These are phyloP conservation scores for Corymbia calophylla DNA, from an alignment of 441 rosid species.

Conservation along the genomic window DNA sequence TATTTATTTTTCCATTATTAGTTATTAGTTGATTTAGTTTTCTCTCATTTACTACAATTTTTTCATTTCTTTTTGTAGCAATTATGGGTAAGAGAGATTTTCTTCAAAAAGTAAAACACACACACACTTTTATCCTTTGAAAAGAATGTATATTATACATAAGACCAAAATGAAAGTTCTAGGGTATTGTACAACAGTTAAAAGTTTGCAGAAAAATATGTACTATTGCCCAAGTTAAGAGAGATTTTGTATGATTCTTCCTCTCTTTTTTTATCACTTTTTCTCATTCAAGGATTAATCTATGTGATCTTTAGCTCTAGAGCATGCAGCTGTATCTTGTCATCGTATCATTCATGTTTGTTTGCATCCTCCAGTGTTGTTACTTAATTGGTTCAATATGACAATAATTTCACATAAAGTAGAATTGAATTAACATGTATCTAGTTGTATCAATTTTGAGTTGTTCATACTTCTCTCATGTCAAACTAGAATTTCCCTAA, in stretches of 20 bases:
- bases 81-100: neutral
- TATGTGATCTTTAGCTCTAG: neutral
- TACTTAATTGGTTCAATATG: neutral
- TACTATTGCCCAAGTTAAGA: neutral
- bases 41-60: neutral
- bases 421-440: neutral
- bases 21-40: neutral
- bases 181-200: neutral
- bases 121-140: neutral
- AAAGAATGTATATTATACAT: neutral
- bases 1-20: neutral
- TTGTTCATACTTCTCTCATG: neutral
- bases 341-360: neutral
- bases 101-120: neutral
- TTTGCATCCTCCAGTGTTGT: neutral
- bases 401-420: neutral
- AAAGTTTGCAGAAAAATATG: neutral
- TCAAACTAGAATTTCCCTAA: neutral
- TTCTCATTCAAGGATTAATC: neutral
- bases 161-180: neutral
- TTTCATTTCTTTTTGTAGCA: neutral
- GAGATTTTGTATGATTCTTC: neutral
- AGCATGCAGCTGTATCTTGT: neutral
- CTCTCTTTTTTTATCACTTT: neutral
- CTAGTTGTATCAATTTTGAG: neutral